These are phyloP conservation scores for Aspergillus bridgeri DNA, from an alignment of 495 filamentous ascomycete species.

Conservation along the genomic window DNA sequence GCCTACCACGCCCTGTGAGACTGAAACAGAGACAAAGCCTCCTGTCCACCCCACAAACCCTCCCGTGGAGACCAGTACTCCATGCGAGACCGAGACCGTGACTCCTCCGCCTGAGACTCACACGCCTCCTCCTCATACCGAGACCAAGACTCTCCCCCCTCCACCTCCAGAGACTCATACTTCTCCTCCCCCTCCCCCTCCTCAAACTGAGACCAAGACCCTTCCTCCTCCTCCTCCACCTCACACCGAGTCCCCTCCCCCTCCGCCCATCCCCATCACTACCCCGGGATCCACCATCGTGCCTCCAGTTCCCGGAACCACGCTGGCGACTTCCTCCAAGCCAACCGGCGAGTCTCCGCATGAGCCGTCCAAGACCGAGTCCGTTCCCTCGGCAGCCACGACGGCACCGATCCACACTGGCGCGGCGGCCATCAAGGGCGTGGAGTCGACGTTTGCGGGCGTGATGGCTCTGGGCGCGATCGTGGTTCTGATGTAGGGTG, in stretches of 20 bases:
- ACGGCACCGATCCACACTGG: not conserved
- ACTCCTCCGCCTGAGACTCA: not conserved
- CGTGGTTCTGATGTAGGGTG: not conserved
- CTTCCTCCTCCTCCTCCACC: not conserved
- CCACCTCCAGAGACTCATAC: not conserved
- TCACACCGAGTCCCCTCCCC: not conserved
- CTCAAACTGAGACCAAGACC: not conserved
- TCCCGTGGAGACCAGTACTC: not conserved
- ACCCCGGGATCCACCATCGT: not conserved
- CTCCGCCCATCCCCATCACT: not conserved
- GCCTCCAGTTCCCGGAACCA: not conserved
- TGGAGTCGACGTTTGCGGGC: not conserved
- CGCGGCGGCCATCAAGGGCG: not conserved
- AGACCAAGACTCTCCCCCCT: not conserved
- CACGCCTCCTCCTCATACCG: not conserved
- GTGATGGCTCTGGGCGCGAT: not conserved
- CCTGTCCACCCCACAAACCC: not conserved
- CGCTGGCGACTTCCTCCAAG: not conserved
- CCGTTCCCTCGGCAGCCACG: not conserved
- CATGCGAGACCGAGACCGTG: not conserved
- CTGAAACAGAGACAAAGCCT: not conserved
- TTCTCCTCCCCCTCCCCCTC: not conserved
- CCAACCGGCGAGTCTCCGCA: not conserved
- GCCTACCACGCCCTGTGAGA: not conserved
- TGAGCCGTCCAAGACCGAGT: not conserved